Evolutionary conservation across 1,284 basidiomycete species (phyloP).

Genomic region (Trichosporon sp.): DNA sequence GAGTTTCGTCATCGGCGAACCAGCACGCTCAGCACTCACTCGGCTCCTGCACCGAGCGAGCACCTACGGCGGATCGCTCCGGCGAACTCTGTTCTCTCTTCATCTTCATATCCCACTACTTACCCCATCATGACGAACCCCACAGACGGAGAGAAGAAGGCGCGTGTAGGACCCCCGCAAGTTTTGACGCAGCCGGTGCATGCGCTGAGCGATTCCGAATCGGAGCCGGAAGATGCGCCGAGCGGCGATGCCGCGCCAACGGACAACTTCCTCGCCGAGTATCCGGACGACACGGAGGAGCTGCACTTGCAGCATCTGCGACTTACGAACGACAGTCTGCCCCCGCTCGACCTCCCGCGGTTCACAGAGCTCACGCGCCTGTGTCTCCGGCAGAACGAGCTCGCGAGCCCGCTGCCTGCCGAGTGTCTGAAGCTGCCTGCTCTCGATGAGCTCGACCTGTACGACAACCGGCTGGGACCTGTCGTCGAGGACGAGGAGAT

Average conservation of each 20-base stretch:
- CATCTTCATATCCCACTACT: not conserved
- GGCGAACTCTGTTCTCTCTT: not conserved
- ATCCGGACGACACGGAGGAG: slow-evolving; percentile 68
- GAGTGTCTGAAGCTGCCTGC: slow-evolving; percentile 62
- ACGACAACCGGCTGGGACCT: slow-evolving; percentile 85
- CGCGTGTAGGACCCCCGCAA: not conserved
- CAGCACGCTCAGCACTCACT: too few species aligned
- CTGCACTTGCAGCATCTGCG: slow-evolving; percentile 83
- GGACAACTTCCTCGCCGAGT: slow-evolving; percentile 52
- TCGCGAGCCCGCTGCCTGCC: slow-evolving; percentile 64
- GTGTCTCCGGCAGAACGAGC: slow-evolving; percentile 80
- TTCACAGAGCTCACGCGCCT: slow-evolving; percentile 69
- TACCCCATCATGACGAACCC: not conserved
- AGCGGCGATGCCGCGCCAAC: slow-evolving; percentile 16
- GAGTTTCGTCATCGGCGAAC: not conserved
- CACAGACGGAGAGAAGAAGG: not conserved
- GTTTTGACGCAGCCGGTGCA: slow-evolving; percentile 18
- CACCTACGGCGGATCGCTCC: not conserved
- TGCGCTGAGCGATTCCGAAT: slow-evolving; percentile 24
- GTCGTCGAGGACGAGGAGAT: slow-evolving; percentile 58
- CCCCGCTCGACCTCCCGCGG: slow-evolving; percentile 56
- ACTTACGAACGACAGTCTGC: slow-evolving; percentile 58
- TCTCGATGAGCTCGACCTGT: slow-evolving; percentile 85
- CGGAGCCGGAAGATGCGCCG: slow-evolving; percentile 24
- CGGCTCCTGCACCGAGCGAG: too few species aligned